Evolutionary conservation across 306 rosid genomes (phyloP).

Genomic region (Senna siamea): DNA sequence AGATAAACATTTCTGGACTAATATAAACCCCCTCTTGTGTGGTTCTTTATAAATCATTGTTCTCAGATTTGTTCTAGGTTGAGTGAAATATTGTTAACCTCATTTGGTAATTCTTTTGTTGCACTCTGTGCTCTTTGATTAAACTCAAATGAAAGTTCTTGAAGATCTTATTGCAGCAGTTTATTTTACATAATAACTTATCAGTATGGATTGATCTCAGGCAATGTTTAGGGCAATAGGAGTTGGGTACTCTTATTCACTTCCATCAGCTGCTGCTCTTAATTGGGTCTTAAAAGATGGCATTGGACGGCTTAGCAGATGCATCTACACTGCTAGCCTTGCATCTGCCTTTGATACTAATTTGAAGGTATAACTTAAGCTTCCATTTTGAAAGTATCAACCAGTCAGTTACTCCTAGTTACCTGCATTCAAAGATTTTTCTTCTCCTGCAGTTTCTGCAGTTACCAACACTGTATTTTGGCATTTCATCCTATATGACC

Average conservation of each 20-base stretch:
- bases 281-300: constrained; percentile 96
- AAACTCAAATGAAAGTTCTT: constrained; percentile 10
- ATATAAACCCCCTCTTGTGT: background rate
- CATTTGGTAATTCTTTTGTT: constrained; percentile 6
- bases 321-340: constrained; percentile 85
- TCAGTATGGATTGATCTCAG: constrained; percentile 55
- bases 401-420: background rate
- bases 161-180: background rate
- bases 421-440: background rate
- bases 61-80: background rate
- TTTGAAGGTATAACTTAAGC: constrained; percentile 65
- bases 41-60: background rate
- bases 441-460: constrained; percentile 18
- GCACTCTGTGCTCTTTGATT: constrained; percentile 11
- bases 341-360: constrained; percentile 92
- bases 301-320: constrained; percentile 84
- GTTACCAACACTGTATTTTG: constrained; percentile 39
- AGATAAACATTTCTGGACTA: too few species aligned
- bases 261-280: constrained; percentile 92
- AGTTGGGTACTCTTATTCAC: constrained; percentile 77
- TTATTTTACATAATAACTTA: constrained; percentile 29
- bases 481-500: constrained; percentile 25
- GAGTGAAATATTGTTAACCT: background rate
- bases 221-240: constrained; percentile 97
- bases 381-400: background rate